These are phyloP conservation scores for Xylaria digitata DNA, from an alignment of 2,329 filamentous ascomycete genomes.

Conservation along the genomic window DNA sequence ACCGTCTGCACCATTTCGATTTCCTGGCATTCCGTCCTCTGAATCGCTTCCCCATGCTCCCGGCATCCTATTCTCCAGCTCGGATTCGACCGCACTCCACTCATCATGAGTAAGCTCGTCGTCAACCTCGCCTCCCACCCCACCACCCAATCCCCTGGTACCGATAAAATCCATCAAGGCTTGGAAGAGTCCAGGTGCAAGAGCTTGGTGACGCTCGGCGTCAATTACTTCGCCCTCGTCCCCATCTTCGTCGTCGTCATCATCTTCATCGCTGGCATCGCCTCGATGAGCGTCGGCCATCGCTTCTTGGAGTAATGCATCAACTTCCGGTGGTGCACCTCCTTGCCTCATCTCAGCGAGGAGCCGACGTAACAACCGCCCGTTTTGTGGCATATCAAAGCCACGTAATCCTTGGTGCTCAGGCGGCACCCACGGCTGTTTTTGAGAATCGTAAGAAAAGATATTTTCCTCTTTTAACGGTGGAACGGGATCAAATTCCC, in stretches of 20 bases:
- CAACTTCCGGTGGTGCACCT: conserved; percentile 40
- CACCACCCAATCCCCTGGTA: background rate
- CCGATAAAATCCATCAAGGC: conserved; percentile 41
- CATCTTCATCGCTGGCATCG: conserved; percentile 15
- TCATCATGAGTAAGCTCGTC: conserved; percentile 22
- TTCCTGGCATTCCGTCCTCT: conserved; percentile 28
- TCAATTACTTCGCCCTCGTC: conserved; percentile 34
- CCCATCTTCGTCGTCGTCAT: conserved; percentile 35
- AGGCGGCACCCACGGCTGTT: conserved; percentile 56
- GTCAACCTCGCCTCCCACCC: conserved; percentile 8
- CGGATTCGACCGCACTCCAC: conserved; percentile 24
- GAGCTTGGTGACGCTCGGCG: background rate
- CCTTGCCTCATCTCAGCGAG: conserved; percentile 39
- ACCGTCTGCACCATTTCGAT: background rate
- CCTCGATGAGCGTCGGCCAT: conserved; percentile 32
- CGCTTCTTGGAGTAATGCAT: conserved; percentile 39
- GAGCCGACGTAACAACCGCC: conserved; percentile 35
- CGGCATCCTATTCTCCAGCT: conserved; percentile 40
- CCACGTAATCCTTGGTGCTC: conserved; percentile 31
- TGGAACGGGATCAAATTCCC: conserved; percentile 85
- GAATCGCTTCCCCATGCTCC: conserved; percentile 44
- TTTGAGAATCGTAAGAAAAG: conserved; percentile 58
- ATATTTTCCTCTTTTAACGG: conserved; percentile 68
- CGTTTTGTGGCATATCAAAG: conserved; percentile 30
- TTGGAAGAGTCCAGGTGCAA: conserved; percentile 30